phyloP scores from a whole-genome alignment of 208 protist species.

The Sergeia podlipaevii region DNA sequence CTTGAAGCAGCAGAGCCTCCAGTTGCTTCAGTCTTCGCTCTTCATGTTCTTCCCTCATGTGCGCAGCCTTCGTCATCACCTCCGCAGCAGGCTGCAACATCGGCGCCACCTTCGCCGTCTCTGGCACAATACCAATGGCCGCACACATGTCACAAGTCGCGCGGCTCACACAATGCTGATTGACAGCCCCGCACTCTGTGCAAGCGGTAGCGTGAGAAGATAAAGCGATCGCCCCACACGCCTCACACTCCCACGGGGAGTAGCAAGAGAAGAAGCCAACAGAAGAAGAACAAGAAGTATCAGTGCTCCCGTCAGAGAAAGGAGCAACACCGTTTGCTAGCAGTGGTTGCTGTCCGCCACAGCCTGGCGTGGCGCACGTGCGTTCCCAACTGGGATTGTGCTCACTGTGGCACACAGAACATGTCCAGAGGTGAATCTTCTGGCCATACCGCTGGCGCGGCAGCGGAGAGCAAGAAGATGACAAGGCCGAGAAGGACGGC shows the following conservation, averaged over 20 bases:
- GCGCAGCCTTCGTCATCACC: background rate
- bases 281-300: background rate
- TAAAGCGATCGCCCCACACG: constrained; percentile 36
- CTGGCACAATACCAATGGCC: background rate
- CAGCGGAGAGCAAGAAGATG: too few relatives aligned
- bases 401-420: too few relatives aligned
- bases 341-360: constrained; percentile 18
- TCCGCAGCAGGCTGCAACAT: background rate
- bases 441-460: too few relatives aligned
- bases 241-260: constrained; percentile 40
- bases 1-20: constrained; percentile 11
- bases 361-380: constrained; percentile 30
- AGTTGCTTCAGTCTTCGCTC: constrained; percentile 14
- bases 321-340: background rate
- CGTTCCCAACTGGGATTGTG: constrained; percentile 33
- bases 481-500: too few relatives aligned
- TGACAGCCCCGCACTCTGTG: constrained; percentile 22
- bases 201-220: constrained; percentile 25
- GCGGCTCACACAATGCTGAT: background rate
- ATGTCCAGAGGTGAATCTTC: too few relatives aligned
- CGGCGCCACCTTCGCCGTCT: background rate
- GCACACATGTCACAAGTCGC: background rate
- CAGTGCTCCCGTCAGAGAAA: background rate
- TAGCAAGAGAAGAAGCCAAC: constrained; percentile 20
- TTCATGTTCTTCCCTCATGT: background rate